Evolutionary conservation across 768 basidiomycete genomes (phyloP), one percentile per base, ranked within the genome.

Genomic region (Ephemerocybe angulata): DNA sequence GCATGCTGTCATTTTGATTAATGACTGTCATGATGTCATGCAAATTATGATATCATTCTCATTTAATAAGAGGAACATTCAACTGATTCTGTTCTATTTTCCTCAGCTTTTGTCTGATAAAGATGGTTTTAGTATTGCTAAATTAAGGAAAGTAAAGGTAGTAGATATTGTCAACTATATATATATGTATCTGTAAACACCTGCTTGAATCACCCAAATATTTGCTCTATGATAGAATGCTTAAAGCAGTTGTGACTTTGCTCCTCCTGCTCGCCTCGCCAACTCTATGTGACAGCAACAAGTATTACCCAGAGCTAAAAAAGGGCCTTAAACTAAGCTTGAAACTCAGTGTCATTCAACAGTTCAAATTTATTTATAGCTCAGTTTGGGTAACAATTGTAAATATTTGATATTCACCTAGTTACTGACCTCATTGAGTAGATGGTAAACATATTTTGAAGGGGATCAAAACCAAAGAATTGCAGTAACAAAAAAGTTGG

Each of bases 311-410:
- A 29, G 42, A 30, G 29, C 22, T 38, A 22, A 11, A 6, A 19
- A 42, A 42, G 7, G 13, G 21, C 28, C 21, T 42, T 17, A 19
- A 50, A 10, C 46, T 41, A 37, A 43, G 50, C 30, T 33, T 62
- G 22, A 30, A 10, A 24, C 52, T 59, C 2, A 19, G 42, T 21
- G 58, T 41, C 17, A 44, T 59, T 22, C 50, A 55, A 31, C 31
- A 50, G 10, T 57, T 54, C 12, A 19, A 4, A n/a, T n/a, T n/a
- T n/a, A n/a, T 62, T 59, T 24, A 56, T 55, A 33, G 37, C 55
- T 15, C 31, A 44, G 17, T 62, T 59, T 50, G 60, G 60, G 25
- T 50, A 53, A 19, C 60, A 58, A n/a, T 50, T 59, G 60, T 62
- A 30, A 37, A 58, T 48, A 30, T 7, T 33, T 21, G 46, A n/a